Evolutionary conservation across 2,329 filamentous ascomycete genomes (phyloP).

Genomic region (Drechslerella dactyloides): DNA sequence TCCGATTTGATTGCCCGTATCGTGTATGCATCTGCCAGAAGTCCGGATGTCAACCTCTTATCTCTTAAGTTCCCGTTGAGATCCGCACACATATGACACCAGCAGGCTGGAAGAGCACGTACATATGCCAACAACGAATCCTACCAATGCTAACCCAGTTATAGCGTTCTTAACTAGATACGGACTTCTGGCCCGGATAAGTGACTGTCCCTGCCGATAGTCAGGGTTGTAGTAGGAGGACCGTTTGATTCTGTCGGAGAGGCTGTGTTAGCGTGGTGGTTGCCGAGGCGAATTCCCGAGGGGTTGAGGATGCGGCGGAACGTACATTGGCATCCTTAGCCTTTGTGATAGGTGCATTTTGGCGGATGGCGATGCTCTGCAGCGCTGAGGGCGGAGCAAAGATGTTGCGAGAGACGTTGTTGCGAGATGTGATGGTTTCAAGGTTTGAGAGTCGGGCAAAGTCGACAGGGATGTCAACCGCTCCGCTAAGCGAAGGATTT

Average conservation of each 20-base stretch:
- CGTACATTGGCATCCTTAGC: slow-evolving; percentile 44
- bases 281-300: slow-evolving; percentile 1
- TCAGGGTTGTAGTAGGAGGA: slow-evolving; percentile 91
- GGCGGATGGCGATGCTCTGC: slow-evolving; percentile 4
- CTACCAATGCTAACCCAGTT: slow-evolving; percentile 76
- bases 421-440: slow-evolving; percentile 31
- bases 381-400: slow-evolving; percentile 7
- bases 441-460: slow-evolving; percentile 17
- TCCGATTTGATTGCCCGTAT: slow-evolving; percentile 91
- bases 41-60: neutral
- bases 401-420: neutral
- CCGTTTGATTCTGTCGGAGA: slow-evolving; percentile 55
- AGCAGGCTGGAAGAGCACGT: slow-evolving; percentile 59
- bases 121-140: slow-evolving; percentile 86
- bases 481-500: slow-evolving; percentile 11
- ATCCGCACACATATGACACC: neutral
- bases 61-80: neutral
- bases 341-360: slow-evolving; percentile 35
- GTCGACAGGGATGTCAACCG: slow-evolving; percentile 9
- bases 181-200: slow-evolving; percentile 88
- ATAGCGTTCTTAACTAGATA: slow-evolving; percentile 89
- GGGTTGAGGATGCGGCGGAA: neutral
- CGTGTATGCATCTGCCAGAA: slow-evolving; percentile 68
- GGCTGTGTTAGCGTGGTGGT: slow-evolving; percentile 1
- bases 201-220: slow-evolving; percentile 82